Evolutionary conservation across 1,139 yeast species (phyloP).

Genomic region (Blastobotrys raffinosifermentans): DNA sequence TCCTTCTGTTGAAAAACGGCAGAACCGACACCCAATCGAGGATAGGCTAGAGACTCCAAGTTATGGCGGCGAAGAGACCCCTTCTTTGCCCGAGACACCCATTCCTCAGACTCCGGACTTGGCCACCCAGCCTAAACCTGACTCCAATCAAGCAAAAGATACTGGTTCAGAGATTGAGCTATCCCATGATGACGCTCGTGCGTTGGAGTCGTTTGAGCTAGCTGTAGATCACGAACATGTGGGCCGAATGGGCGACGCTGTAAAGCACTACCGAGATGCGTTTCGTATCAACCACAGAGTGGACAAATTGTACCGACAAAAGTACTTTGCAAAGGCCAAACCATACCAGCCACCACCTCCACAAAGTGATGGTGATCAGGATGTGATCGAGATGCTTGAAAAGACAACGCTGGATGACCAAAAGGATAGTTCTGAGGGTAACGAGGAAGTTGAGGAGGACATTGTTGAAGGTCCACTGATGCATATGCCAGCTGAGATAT

Average conservation of each 20-base stretch:
- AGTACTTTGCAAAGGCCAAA: constrained; percentile 26
- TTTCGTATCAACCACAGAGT: constrained; percentile 52
- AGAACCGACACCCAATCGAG: background rate
- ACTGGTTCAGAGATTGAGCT: background rate
- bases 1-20: background rate
- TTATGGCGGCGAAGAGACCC: background rate
- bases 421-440: constrained; percentile 2
- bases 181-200: constrained; percentile 30
- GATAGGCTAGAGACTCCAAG: constrained; percentile 2
- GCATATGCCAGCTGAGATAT: constrained; percentile 58
- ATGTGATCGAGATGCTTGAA: constrained; percentile 8
- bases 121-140: background rate
- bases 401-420: constrained; percentile 5
- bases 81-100: constrained; percentile 2
- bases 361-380: constrained; percentile 6
- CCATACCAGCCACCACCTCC: constrained; percentile 1
- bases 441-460: constrained; percentile 29
- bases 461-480: constrained; percentile 51
- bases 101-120: background rate
- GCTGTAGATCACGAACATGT: constrained; percentile 68
- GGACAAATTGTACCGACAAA: constrained; percentile 61
- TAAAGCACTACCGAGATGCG: constrained; percentile 65
- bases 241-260: constrained; percentile 79
- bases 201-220: constrained; percentile 57
- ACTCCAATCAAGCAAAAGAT: background rate